A percentile compares a stretch with the other conserved stretches of the same genome.
Evolutionary conservation across 805 yeast species (phyloP).

Genomic region (Wickerhamomyces bisporus): DNA sequence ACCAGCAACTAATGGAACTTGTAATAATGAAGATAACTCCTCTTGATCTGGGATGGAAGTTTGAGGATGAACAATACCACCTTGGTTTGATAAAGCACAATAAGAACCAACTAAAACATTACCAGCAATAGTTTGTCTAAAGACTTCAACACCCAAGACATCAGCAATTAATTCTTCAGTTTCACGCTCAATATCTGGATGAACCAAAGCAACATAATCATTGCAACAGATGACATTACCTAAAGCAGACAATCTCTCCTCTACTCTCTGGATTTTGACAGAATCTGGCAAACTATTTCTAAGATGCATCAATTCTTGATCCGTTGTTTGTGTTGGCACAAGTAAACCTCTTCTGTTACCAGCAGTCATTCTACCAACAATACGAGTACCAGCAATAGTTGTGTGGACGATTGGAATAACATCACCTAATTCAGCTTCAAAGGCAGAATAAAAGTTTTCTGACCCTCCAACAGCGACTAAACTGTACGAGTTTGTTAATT

Average conservation of each 20-base stretch:
- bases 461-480: conserved; percentile 97
- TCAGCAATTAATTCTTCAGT: conserved; percentile 98
- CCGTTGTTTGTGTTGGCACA: conserved; percentile 97
- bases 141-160: conserved; percentile 96
- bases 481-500: conserved; percentile 93
- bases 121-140: conserved; percentile 98
- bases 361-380: conserved; percentile 96
- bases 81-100: conserved; percentile 92
- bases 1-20: conserved; percentile 98
- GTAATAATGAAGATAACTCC: conserved; percentile 90
- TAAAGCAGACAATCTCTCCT: conserved; percentile 92
- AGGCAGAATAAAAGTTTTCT: conserved; percentile 81
- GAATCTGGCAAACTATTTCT: conserved; percentile 94
- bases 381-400: conserved; percentile 97
- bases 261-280: conserved; percentile 95
- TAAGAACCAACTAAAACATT: conserved; percentile 96
- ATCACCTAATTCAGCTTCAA: conserved; percentile 96
- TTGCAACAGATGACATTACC: conserved; percentile 98
- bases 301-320: conserved; percentile 95
- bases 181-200: conserved; percentile 98
- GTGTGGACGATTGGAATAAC: conserved; percentile 95
- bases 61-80: conserved; percentile 97
- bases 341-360: conserved; percentile 96
- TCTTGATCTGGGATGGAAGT: conserved; percentile 97
- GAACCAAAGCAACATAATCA: conserved; percentile 97